These are phyloP conservation scores for Dryadomyces quercivorus DNA, from an alignment of 2,329 filamentous ascomycete species.

Conservation along the genomic window DNA sequence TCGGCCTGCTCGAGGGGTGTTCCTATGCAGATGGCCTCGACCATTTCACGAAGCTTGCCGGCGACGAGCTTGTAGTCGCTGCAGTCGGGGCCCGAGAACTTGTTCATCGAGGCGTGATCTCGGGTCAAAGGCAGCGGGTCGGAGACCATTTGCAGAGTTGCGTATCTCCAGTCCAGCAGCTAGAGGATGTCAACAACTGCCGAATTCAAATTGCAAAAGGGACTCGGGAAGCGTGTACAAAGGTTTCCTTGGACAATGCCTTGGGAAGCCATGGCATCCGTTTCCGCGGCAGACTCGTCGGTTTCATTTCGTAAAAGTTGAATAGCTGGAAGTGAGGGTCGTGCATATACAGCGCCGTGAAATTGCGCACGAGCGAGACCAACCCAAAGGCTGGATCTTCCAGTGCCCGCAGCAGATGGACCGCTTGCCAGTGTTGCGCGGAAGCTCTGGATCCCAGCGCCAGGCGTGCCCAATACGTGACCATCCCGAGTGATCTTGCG, in stretches of 20 bases:
- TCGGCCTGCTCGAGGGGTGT: constrained; percentile 12
- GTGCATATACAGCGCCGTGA: constrained; percentile 11
- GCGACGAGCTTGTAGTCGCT: constrained; percentile 11
- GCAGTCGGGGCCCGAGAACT: constrained; percentile 13
- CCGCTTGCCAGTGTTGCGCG: constrained; percentile 7
- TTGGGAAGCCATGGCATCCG: constrained; percentile 1
- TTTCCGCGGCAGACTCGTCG: constrained; percentile 12
- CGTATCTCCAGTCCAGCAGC: constrained; percentile 15
- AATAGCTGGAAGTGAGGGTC: constrained; percentile 6
- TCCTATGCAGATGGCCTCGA: constrained; percentile 10
- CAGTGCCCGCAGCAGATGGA: constrained; percentile 9
- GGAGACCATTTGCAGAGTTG: constrained; percentile 14
- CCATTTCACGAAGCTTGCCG: constrained; percentile 11
- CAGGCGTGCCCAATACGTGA: constrained; percentile 13
- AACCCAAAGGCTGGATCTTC: constrained; percentile 11
- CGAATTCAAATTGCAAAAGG: not conserved
- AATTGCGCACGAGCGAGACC: constrained; percentile 11
- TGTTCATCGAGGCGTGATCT: constrained; percentile 16
- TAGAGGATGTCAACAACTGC: constrained; percentile 8
- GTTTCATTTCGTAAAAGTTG: constrained; percentile 15
- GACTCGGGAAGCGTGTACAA: not conserved
- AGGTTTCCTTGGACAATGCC: not conserved
- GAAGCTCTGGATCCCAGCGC: constrained; percentile 9
- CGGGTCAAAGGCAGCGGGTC: constrained; percentile 15
- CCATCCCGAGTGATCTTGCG: constrained; percentile 16